phyloP scores from a whole-genome alignment of 352 stramenopile species.

The Phytophthora pseudosyringae region DNA sequence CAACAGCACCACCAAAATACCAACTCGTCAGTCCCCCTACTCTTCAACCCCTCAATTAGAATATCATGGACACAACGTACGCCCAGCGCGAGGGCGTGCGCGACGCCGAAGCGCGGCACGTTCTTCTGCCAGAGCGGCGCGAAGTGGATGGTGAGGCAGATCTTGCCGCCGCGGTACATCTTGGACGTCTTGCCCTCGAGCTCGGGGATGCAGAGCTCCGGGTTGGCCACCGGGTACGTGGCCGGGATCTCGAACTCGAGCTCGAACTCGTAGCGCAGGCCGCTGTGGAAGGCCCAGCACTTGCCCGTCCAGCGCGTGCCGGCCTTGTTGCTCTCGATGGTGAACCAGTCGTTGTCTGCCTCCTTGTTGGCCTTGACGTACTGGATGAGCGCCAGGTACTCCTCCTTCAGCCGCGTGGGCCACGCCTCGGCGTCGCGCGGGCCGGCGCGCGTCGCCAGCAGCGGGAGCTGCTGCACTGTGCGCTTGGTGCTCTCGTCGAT shows the following conservation, averaged over 20 bases:
- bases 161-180: constrained; percentile 92
- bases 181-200: constrained; percentile 92
- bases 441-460: constrained; percentile 80
- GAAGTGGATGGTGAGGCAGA: constrained; percentile 91
- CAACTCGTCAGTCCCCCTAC: not conserved
- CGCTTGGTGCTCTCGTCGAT: constrained; percentile 85
- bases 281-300: constrained; percentile 90
- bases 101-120: constrained; percentile 86
- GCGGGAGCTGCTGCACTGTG: constrained; percentile 85
- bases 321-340: constrained; percentile 85
- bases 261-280: constrained; percentile 87
- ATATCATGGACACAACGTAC: constrained; percentile 32
- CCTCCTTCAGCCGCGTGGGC: constrained; percentile 88
- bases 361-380: constrained; percentile 93
- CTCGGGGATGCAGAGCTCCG: constrained; percentile 86
- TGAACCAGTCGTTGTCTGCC: constrained; percentile 92
- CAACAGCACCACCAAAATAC: constrained; percentile 19
- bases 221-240: constrained; percentile 85
- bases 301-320: constrained; percentile 88
- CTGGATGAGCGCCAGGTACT: constrained; percentile 89
- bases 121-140: constrained; percentile 91
- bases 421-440: constrained; percentile 82
- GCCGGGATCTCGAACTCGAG: constrained; percentile 88
- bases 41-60: not conserved
- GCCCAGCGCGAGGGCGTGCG: constrained; percentile 83